Percentiles rank a stretch among this genome's conserved stretches.
Evolutionary conservation across 208 protist species (phyloP).

Genomic region (Crithidia expoeki): DNA sequence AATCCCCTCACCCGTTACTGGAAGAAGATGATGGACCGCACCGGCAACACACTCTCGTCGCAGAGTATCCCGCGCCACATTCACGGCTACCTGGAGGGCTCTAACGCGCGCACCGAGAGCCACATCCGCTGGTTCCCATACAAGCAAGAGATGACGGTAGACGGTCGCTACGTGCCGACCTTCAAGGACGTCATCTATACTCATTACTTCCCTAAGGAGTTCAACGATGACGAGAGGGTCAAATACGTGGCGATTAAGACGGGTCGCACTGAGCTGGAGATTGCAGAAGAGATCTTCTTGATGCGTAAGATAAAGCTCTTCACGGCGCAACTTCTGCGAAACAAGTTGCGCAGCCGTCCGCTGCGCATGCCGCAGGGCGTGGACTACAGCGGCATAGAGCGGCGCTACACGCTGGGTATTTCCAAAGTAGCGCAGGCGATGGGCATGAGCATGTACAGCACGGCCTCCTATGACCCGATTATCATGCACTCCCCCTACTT

Average conservation of each 20-base stretch:
- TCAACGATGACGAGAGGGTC: constrained; percentile 82
- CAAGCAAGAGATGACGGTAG: constrained; percentile 87
- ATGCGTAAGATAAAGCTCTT: constrained; percentile 91
- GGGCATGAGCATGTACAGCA: constrained; percentile 90
- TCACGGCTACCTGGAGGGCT: constrained; percentile 83
- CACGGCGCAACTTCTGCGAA: constrained; percentile 76
- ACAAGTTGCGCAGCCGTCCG: constrained; percentile 74
- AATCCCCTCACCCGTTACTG: constrained; percentile 80
- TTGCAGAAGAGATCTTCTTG: constrained; percentile 87
- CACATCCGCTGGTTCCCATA: constrained; percentile 87
- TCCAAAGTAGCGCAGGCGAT: constrained; percentile 81
- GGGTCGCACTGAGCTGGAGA: constrained; percentile 69
- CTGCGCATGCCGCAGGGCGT: constrained; percentile 80
- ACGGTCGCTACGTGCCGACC: constrained; percentile 77
- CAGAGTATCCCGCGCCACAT: constrained; percentile 89
- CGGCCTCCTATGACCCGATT: constrained; percentile 70
- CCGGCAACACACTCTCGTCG: constrained; percentile 74
- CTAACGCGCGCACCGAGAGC: constrained; percentile 68
- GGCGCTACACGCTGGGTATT: constrained; percentile 80
- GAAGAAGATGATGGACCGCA: constrained; percentile 84
- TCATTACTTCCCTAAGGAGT: constrained; percentile 82
- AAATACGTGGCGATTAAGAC: constrained; percentile 86
- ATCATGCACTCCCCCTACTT: constrained; percentile 84
- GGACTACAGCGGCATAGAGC: constrained; percentile 84
- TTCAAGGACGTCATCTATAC: constrained; percentile 78